These are phyloP conservation scores for Suillus tomentosus DNA, from an alignment of 768 basidiomycete species.

Conservation along the genomic window DNA sequence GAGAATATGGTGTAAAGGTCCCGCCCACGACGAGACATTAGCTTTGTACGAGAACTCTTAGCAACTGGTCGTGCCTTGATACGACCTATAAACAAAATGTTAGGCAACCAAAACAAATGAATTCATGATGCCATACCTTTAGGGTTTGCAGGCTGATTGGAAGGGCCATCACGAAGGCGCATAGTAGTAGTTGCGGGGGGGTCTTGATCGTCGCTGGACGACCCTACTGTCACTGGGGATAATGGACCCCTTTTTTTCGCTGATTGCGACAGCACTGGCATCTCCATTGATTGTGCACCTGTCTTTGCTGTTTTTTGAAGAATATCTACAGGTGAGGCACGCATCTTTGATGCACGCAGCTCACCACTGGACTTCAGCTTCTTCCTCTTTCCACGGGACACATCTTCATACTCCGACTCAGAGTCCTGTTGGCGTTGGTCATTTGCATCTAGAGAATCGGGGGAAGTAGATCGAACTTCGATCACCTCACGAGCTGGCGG, in stretches of 20 bases:
- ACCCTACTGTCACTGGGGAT: not conserved
- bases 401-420: not conserved
- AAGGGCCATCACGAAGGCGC: not conserved
- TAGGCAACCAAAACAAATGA: no score
- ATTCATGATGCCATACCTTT: not conserved
- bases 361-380: not conserved
- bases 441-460: not conserved
- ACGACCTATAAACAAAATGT: not conserved
- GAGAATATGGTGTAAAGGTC: not conserved
- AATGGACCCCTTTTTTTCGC: not conserved
- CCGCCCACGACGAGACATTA: not conserved
- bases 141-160: not conserved
- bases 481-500: not conserved
- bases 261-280: not conserved
- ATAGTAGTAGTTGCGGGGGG: not conserved
- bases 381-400: not conserved
- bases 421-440: not conserved
- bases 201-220: not conserved
- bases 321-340: not conserved
- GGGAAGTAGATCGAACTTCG: not conserved
- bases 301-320: not conserved
- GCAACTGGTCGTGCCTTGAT: not conserved
- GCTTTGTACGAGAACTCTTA: not conserved
- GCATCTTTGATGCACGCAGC: not conserved
- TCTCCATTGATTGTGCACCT: not conserved